A percentile compares a stretch with the other conserved stretches of the same genome.
These are phyloP conservation scores for Sugiyamaella neomexicana DNA, from an alignment of 1,139 yeast species.

Conservation along the genomic window DNA sequence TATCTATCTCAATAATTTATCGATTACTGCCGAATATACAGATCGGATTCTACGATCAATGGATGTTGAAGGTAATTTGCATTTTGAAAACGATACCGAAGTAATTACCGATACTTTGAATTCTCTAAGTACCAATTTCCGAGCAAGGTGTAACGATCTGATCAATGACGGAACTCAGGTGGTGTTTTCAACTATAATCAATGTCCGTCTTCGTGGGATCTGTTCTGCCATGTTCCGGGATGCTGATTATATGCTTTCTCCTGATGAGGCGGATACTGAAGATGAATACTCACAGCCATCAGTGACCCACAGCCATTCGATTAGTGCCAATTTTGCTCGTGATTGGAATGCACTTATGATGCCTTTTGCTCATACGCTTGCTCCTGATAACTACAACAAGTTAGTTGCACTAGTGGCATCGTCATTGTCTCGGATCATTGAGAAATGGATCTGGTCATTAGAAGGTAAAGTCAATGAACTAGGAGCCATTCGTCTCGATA, in stretches of 20 bases:
- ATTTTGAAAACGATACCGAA: conserved; percentile 56
- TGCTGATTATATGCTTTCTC: conserved; percentile 47
- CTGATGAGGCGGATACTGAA: conserved; percentile 28
- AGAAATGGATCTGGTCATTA: conserved; percentile 64
- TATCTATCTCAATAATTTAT: conserved; percentile 61
- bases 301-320: not conserved
- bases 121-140: conserved; percentile 39
- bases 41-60: conserved; percentile 48
- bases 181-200: conserved; percentile 60
- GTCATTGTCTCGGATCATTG: conserved; percentile 53
- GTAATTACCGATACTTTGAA: conserved; percentile 47
- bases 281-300: conserved; percentile 1
- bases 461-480: conserved; percentile 72
- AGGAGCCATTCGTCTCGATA: conserved; percentile 82
- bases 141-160: conserved; percentile 47
- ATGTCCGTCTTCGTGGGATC: conserved; percentile 49
- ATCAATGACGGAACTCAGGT: conserved; percentile 55
- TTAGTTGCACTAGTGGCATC: conserved; percentile 57
- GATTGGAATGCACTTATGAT: conserved; percentile 65
- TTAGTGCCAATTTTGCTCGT: conserved; percentile 26
- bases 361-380: conserved; percentile 63
- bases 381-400: conserved; percentile 52
- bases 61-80: conserved; percentile 47
- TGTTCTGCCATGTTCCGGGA: conserved; percentile 59
- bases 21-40: conserved; percentile 59